Conservation (phyloP, 371 early-diverging fungal species). For the Mortierella sp. region DNA sequence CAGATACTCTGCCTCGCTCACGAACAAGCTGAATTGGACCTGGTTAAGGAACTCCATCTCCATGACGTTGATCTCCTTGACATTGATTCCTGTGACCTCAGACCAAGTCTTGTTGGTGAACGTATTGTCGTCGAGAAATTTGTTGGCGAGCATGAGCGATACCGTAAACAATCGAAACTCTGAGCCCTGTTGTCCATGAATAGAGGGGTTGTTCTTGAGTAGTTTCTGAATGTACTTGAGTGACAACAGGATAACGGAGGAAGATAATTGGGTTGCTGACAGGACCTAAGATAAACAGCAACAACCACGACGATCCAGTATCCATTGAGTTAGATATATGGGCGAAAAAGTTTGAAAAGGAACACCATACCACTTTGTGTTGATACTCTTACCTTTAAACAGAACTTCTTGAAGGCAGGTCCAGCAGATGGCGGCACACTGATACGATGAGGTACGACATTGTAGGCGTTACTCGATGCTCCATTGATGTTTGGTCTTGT, state of each 20-base stretch:
- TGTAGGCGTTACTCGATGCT: slow-evolving; percentile 50
- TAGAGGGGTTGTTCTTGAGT: slow-evolving; percentile 68
- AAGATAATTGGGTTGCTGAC: slow-evolving; percentile 72
- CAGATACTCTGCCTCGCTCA: slow-evolving; percentile 67
- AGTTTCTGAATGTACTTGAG: slow-evolving; percentile 73
- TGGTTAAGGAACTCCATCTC: slow-evolving; percentile 76
- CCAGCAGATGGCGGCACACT: slow-evolving; percentile 62
- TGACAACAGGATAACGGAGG: slow-evolving; percentile 68
- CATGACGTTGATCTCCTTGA: slow-evolving; percentile 74
- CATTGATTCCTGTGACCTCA: slow-evolving; percentile 72
- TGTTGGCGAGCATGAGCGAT: slow-evolving; percentile 79
- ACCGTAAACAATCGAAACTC: slow-evolving; percentile 84
- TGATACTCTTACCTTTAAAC: slow-evolving; percentile 58
- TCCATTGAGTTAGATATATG: no score
- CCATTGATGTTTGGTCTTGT: slow-evolving; percentile 58
- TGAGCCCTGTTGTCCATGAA: slow-evolving; percentile 76
- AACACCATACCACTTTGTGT: background rate
- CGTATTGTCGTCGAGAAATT: slow-evolving; percentile 75
- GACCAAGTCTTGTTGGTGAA: slow-evolving; percentile 81
- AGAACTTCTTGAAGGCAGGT: slow-evolving; percentile 65
- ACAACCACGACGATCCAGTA: no score
- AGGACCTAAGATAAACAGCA: slow-evolving; percentile 44
- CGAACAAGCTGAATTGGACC: slow-evolving; percentile 67
- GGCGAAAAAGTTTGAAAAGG: no score
- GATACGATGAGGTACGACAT: slow-evolving; percentile 50